Conservation (phyloP, 2,329 filamentous ascomycete species). For the Aspergillus carbonarius region DNA sequence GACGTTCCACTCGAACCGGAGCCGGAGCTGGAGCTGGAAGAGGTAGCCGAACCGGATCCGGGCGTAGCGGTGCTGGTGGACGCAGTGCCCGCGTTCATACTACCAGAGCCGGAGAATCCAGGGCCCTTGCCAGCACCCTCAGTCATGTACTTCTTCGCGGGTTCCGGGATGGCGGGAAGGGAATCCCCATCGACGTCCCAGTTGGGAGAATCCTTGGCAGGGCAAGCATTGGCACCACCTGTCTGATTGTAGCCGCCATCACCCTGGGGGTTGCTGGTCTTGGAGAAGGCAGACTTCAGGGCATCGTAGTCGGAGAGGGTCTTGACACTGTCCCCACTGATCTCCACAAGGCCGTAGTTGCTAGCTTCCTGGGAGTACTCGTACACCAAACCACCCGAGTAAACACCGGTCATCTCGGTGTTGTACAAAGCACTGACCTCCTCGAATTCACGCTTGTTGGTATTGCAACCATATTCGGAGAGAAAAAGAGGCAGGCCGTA, state of each 20-base stretch:
- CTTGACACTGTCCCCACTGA: slow-evolving; percentile 56
- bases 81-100: slow-evolving; percentile 54
- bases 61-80: slow-evolving; percentile 51
- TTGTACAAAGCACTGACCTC: slow-evolving; percentile 80
- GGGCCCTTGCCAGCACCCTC: slow-evolving; percentile 58
- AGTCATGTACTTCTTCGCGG: slow-evolving; percentile 57
- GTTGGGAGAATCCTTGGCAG: slow-evolving; percentile 49
- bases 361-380: slow-evolving; percentile 87
- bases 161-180: slow-evolving; percentile 58
- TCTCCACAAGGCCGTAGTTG: slow-evolving; percentile 75
- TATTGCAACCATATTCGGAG: slow-evolving; percentile 90
- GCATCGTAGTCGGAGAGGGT: slow-evolving; percentile 63
- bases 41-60: slow-evolving; percentile 46
- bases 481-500: slow-evolving; percentile 92
- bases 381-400: slow-evolving; percentile 95
- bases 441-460: slow-evolving; percentile 75
- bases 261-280: slow-evolving; percentile 53
- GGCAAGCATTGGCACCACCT: slow-evolving; percentile 56
- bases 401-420: slow-evolving; percentile 78
- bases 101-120: slow-evolving; percentile 57
- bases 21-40: slow-evolving; percentile 15
- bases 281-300: slow-evolving; percentile 52
- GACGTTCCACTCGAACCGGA: slow-evolving; percentile 21
- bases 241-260: slow-evolving; percentile 60
- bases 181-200: slow-evolving; percentile 57